These are phyloP conservation scores for Cucumis melo DNA, from an alignment of 306 rosid species.

Conservation along the genomic window DNA sequence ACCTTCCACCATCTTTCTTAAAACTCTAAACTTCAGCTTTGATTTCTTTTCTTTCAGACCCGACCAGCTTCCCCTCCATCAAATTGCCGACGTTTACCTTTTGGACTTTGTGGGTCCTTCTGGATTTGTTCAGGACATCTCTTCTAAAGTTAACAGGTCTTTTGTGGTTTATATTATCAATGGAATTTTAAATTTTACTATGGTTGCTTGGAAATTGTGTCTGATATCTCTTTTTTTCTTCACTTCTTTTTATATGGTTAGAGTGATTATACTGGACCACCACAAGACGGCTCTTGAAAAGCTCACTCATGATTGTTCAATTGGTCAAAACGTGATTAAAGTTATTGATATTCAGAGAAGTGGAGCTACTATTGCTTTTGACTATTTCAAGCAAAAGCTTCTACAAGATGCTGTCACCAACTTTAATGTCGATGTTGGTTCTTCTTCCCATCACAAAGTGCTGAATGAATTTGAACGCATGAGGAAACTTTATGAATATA, in stretches of 20 bases:
- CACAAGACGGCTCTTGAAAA: slow-evolving; percentile 68
- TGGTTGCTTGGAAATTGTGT: neutral
- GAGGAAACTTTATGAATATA: slow-evolving; percentile 36
- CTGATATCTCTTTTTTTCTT: neutral
- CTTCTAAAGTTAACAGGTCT: slow-evolving; percentile 38
- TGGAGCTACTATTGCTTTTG: slow-evolving; percentile 90
- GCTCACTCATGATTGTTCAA: slow-evolving; percentile 12
- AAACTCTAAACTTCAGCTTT: neutral
- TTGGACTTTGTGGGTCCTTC: slow-evolving; percentile 66
- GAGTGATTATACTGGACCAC: slow-evolving; percentile 76
- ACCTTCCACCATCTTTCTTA: neutral
- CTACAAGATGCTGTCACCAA: neutral
- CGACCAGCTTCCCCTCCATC: slow-evolving; percentile 45
- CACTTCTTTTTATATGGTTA: neutral
- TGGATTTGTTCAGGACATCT: slow-evolving; percentile 52
- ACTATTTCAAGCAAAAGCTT: slow-evolving; percentile 56
- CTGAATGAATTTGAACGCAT: slow-evolving; percentile 35
- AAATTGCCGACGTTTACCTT: slow-evolving; percentile 55
- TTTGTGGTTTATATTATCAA: neutral
- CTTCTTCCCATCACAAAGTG: slow-evolving; percentile 11
- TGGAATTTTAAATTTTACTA: neutral
- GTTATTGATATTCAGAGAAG: slow-evolving; percentile 64
- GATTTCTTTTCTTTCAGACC: slow-evolving; percentile 11
- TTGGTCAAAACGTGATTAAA: slow-evolving; percentile 30
- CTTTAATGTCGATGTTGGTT: neutral